These are phyloP conservation scores for Trapa bicornis DNA, from an alignment of 345 rosid species.

Conservation along the genomic window DNA sequence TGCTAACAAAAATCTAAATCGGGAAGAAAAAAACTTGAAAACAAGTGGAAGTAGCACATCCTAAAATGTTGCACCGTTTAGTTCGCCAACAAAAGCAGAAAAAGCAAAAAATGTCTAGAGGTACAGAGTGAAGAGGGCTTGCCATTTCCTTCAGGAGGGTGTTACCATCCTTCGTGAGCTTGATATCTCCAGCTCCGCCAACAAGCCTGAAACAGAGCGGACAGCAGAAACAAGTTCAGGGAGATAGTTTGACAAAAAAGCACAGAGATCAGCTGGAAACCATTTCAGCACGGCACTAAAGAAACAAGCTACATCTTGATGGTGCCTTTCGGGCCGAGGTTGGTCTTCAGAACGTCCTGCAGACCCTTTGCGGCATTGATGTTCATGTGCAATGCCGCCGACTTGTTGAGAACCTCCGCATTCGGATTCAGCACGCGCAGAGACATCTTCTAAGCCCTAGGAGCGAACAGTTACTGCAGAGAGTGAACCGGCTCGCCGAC, in stretches of 20 bases:
- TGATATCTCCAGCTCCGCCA: slow-evolving; percentile 96
- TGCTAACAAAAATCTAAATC: background rate
- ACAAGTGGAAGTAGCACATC: background rate
- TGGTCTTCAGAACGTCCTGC: slow-evolving; percentile 83
- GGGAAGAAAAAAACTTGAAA: background rate
- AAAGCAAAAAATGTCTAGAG: background rate
- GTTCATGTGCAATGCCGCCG: slow-evolving; percentile 97
- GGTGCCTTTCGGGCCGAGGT: slow-evolving; percentile 98
- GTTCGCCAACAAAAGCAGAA: background rate
- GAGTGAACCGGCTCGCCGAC: background rate
- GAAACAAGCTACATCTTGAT: slow-evolving; percentile 58
- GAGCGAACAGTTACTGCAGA: background rate
- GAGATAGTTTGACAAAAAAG: slow-evolving; percentile 2
- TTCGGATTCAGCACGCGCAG: slow-evolving; percentile 83
- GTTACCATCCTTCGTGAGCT: slow-evolving; percentile 96
- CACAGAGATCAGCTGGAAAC: background rate
- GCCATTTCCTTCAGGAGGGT: slow-evolving; percentile 96
- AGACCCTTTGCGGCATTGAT: slow-evolving; percentile 95
- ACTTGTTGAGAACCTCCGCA: slow-evolving; percentile 95
- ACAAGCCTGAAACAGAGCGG: slow-evolving; percentile 51
- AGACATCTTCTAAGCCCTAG: slow-evolving; percentile 46
- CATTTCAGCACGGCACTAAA: background rate
- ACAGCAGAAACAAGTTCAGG: background rate
- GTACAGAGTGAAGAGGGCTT: background rate
- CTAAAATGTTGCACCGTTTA: background rate